Evolutionary conservation across 495 filamentous ascomycete genomes (phyloP).

Genomic region (Diplogelasinospora grovesii): DNA sequence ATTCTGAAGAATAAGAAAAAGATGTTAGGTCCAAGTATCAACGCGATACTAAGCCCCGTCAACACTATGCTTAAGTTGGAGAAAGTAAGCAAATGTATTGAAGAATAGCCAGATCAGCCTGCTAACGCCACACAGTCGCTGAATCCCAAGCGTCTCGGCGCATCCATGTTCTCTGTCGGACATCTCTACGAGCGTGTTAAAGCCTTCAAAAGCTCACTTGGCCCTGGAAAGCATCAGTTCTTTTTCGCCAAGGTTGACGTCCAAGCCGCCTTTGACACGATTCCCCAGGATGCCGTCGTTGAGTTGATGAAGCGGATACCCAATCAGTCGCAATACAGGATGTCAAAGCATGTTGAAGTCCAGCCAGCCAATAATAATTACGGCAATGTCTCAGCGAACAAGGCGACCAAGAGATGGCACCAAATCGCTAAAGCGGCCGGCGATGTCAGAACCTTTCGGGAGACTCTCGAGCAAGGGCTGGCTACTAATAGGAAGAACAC

Average conservation of each 20-base stretch:
- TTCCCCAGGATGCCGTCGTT: slow-evolving; percentile 74
- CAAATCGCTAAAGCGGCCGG: slow-evolving; percentile 48
- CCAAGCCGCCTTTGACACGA: slow-evolving; percentile 88
- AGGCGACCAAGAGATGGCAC: slow-evolving; percentile 53
- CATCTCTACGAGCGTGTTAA: slow-evolving; percentile 77
- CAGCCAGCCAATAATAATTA: slow-evolving; percentile 31
- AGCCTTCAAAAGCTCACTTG: slow-evolving; percentile 52
- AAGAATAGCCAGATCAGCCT: too few species aligned
- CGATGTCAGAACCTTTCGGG: slow-evolving; percentile 47
- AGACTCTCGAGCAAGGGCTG: slow-evolving; percentile 44
- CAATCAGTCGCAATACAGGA: slow-evolving; percentile 59
- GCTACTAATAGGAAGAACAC: slow-evolving; percentile 52
- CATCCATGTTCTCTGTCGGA: slow-evolving; percentile 69
- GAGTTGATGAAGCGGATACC: slow-evolving; percentile 57
- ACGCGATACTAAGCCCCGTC: slow-evolving; percentile 68
- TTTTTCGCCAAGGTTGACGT: slow-evolving; percentile 94
- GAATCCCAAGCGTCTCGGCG: slow-evolving; percentile 60
- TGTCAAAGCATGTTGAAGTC: slow-evolving; percentile 69
- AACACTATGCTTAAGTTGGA: slow-evolving; percentile 74
- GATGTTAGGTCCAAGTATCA: slow-evolving; percentile 68
- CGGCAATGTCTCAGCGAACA: slow-evolving; percentile 11
- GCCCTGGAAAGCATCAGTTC: slow-evolving; percentile 13
- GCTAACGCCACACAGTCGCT: slow-evolving; percentile 33
- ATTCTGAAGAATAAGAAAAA: slow-evolving; percentile 47
- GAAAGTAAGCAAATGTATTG: slow-evolving; percentile 45